Evolutionary conservation across 805 yeast species (phyloP), one percentile per base, ranked within the genome.

Genomic region (Wickerhamomyces queroliae): DNA sequence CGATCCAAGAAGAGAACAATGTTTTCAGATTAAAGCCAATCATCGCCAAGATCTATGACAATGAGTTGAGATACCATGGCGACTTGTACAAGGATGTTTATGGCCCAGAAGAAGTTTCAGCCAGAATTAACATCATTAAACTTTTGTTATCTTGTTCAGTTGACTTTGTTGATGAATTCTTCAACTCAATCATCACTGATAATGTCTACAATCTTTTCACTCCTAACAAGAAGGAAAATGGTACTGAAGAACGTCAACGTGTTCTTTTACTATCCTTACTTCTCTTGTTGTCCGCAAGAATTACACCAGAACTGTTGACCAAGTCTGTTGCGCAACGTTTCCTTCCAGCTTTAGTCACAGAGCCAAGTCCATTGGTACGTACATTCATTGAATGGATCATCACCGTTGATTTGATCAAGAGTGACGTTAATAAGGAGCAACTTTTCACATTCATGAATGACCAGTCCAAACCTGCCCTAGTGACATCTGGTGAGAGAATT

Each of bases 331-430:
- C 58, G 0, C 36, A 38, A 0, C 17, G 47, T 3, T 45, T 72
- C 11, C 37, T 68, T 5, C 55, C 58, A 1, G 54, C 64, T 8
- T 62, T 86, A 11, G 64, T 70, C 31, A 59, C 64, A 2, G 98
- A 91, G 45, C 76, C 86, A 12, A 83, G 93, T 45, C 96, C 96
- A 0, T 63, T 79, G 34, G 84, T 78, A 5, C 72, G 97, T 41
- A 62, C 73, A 3, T 86, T 83, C 50, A 61, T 85, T 39, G 97
- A 90, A 53, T 90, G 96, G 96, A 64, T 81, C 12, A 59, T 82
- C 29, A 72, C 86, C 0, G 59, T 64, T 13, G 62, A 68, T 17
- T 54, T 77, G 35, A 43, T 63, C 12, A 50, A 52, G n/a, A 53
- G 44, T 32, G 32, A 33, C 1, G 24, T 33, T 2, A 45, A 54